phyloP scores from a whole-genome alignment of 164 flowering plant species.

The Euptelea pleiosperma region DNA sequence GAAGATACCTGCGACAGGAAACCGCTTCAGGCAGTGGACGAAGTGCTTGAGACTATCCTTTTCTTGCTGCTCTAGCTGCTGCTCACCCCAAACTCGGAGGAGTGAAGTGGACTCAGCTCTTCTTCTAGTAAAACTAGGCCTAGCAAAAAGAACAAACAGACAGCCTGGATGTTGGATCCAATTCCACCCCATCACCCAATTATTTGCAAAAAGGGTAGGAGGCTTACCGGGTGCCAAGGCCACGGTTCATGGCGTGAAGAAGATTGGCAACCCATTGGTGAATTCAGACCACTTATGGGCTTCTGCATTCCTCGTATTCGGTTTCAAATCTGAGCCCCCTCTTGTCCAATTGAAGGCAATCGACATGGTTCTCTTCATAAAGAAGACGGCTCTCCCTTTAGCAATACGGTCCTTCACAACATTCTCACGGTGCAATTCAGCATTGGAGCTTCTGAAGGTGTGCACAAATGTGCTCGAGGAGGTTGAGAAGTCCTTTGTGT shows the following conservation, averaged over 20 bases:
- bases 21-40: conserved; percentile 47
- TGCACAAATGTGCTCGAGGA: conserved; percentile 86
- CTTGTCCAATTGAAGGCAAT: conserved; percentile 59
- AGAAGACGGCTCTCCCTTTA: conserved; percentile 68
- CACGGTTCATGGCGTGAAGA: conserved; percentile 57
- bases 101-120: conserved; percentile 69
- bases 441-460: conserved; percentile 76
- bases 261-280: conserved; percentile 42
- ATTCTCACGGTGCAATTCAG: conserved; percentile 77
- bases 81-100: conserved; percentile 41
- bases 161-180: conserved; percentile 61
- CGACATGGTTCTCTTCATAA: conserved; percentile 73
- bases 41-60: conserved; percentile 39
- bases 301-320: conserved; percentile 73
- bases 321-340: conserved; percentile 87
- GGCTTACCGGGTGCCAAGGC: conserved; percentile 56
- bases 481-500: conserved; percentile 83
- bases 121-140: conserved; percentile 64
- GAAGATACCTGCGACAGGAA: conserved; percentile 34
- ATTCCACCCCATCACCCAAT: conserved; percentile 63
- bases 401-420: conserved; percentile 67
- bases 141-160: conserved; percentile 55
- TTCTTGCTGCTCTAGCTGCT: conserved; percentile 41
- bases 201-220: conserved; percentile 50
- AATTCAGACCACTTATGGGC: conserved; percentile 82